Evolutionary conservation across 768 basidiomycete species (phyloP).

Genomic region (Amanita pallidorosea): DNA sequence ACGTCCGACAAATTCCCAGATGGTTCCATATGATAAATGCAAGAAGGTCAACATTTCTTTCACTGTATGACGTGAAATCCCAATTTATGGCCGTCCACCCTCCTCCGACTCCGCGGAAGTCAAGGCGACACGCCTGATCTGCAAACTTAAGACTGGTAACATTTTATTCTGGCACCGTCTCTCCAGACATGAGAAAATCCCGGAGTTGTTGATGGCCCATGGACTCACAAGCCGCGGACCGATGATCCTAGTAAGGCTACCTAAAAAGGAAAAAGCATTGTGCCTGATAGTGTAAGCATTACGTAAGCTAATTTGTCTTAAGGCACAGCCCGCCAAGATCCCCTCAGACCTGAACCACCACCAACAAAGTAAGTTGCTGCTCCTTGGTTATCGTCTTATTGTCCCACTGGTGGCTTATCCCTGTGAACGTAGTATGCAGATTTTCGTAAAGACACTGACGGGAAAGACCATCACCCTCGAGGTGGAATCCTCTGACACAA

Average conservation of each 20-base stretch:
- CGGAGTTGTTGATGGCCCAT: constrained; percentile 49
- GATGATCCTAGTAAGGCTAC: constrained; percentile 15
- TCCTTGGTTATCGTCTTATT: background rate
- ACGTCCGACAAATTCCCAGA: background rate
- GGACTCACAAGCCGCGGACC: constrained; percentile 31
- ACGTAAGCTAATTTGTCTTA: background rate
- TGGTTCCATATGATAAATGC: background rate
- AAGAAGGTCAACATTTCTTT: no score
- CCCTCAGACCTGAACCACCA: constrained; percentile 12
- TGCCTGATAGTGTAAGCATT: no score
- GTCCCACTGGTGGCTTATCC: background rate
- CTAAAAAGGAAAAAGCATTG: no score
- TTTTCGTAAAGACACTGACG: constrained; percentile 36
- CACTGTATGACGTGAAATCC: no score
- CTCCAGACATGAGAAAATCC: constrained; percentile 57
- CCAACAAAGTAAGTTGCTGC: background rate
- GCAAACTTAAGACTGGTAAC: constrained; percentile 46
- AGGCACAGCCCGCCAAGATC: background rate
- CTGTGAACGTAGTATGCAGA: constrained; percentile 16
- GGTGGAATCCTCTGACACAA: constrained; percentile 66
- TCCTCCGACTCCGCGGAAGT: constrained; percentile 23
- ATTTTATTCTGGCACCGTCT: constrained; percentile 72
- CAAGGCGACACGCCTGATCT: constrained; percentile 14
- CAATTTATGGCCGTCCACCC: constrained; percentile 7
- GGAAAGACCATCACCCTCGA: constrained; percentile 67